Base-by-base conservation (phyloP, 805 yeast species). In the Candida pini region DNA sequence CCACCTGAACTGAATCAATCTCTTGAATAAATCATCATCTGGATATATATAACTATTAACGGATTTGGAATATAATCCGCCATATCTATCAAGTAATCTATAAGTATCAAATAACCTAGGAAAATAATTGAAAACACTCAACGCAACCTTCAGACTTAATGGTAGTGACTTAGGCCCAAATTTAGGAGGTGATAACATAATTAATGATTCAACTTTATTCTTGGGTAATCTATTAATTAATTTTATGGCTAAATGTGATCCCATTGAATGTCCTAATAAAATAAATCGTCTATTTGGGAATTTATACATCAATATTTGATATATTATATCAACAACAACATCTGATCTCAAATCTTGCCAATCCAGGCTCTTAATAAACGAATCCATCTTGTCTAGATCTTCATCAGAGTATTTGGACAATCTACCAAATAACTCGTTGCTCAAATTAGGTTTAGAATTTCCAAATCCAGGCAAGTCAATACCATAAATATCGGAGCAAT, bases 401-500 rank as follows among this genome's bases (percentile, higher is more conserved):
- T 43, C 45, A 2, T 43, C 45, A 5, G 44, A 5, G 25, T 43
- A 53, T 18, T 43, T 35, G 2, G 62, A 47, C 13, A 61, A 43
- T 15, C 48, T 36, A 10, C 44, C 31, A 36, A 45, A 47, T 5
- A 30, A 25, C 1, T 12, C 32, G 13, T 27, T 32, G 14, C 41
- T 32, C 27, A 43, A 15, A 5, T 45, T 7, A 21, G 44, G 49
- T 52, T 63, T 49, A 45, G 75, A 40, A 42, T 72, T 68, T 3
- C 97, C 97, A 56, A 86, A 86, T 0, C 97, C 97, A 1, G 96
- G 96, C 33, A 88, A 62, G 54, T 89, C 97, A 12, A 89, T 46
- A 0, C 89, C 74, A 26, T 83, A 51, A 14, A 87, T 70, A 36
- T 76, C 80, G 40, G 76, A 71, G 41, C 78, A 71, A 44, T 73